phyloP scores from a whole-genome alignment of 2,329 filamentous ascomycete genomes.

The Lasiodiplodia gonubiensis region DNA sequence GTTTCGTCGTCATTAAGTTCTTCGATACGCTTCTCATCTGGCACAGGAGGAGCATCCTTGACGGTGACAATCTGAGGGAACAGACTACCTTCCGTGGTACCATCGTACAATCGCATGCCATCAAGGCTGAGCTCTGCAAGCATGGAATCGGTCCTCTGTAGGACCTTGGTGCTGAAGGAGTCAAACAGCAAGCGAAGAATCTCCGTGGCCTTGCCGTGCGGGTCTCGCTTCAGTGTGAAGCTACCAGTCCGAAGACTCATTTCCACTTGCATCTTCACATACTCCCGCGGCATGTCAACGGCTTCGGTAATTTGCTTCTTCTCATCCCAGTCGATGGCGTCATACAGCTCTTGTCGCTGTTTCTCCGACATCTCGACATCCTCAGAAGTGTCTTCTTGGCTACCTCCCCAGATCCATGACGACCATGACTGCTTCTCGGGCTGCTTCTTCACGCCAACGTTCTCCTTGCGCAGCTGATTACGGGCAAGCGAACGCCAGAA shows the following conservation, averaged over 20 bases:
- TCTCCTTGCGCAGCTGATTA: slow-evolving; percentile 94
- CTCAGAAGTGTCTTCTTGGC: slow-evolving; percentile 70
- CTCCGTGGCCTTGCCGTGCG: slow-evolving; percentile 77
- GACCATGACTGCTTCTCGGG: slow-evolving; percentile 84
- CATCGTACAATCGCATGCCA: slow-evolving; percentile 92
- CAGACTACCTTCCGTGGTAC: slow-evolving; percentile 86
- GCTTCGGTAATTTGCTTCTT: slow-evolving; percentile 87
- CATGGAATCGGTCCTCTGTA: slow-evolving; percentile 90
- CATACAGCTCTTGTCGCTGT: slow-evolving; percentile 94
- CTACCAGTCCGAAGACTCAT: slow-evolving; percentile 93
- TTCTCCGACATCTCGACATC: slow-evolving; percentile 91
- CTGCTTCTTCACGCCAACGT: slow-evolving; percentile 81
- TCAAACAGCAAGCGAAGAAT: slow-evolving; percentile 93
- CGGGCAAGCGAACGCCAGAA: slow-evolving; percentile 96
- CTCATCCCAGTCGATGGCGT: slow-evolving; percentile 98
- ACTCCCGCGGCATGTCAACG: slow-evolving; percentile 88
- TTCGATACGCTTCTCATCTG: slow-evolving; percentile 56
- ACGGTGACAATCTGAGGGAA: slow-evolving; percentile 96
- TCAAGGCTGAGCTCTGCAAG: slow-evolving; percentile 88
- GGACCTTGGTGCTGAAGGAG: slow-evolving; percentile 85
- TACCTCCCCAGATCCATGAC: slow-evolving; percentile 84
- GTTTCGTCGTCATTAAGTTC: slow-evolving; percentile 57
- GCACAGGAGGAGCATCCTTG: slow-evolving; percentile 76
- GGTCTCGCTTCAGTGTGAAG: slow-evolving; percentile 88
- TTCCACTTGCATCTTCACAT: slow-evolving; percentile 90